Base-by-base conservation (phyloP, 352 stramenopile species). In the Pythium vanterpoolii region DNA sequence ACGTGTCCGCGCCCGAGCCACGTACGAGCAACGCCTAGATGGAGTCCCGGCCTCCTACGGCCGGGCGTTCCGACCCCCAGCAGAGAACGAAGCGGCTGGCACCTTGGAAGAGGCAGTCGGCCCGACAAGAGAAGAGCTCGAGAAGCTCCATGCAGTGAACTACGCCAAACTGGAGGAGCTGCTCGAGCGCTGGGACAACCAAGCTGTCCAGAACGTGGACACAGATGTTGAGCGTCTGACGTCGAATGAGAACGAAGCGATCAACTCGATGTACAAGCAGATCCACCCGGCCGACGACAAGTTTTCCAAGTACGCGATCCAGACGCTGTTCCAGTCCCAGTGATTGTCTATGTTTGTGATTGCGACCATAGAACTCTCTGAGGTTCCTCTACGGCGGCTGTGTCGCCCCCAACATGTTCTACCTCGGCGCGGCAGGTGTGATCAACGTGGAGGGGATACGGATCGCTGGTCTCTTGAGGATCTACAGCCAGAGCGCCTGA, bases 321-420 rank as follows among this genome's bases (percentile, higher is more conserved):
- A 56, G 24, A 55, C 52, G 30, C 53, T 68, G 18, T 68, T 68
- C 53, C 42, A 47, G 23, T 50, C 42, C 30, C 38, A 48, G 3
- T 58, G 21, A 55, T 8, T 38, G 27, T 52, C 45, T 39, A 21
- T 52, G 18, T 26, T 9, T 39, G 45, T 52, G 26, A 52, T 52
- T 34, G 38, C 19, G 1, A 5, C 24, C 13, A 52, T 40, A 40
- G 45, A 39, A 28, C 45, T 52, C 2, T 34, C 26, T 28, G 33
- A 9, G 16, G 36, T 13, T 42, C 1, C 87, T 97, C 60, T 99
- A 99, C 69, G 97, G 97, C 19, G 97, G 97, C 16, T 99, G 94
- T 90, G 90, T 99, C 13, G 97, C 97, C 16, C 96, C 96, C 9
- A 98, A 99, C 59, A 99, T 99, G 44, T 99, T 99, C 73, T 99